These are phyloP conservation scores for Psidium friedrichsthalianum DNA, from an alignment of 345 rosid genomes.

Conservation along the genomic window DNA sequence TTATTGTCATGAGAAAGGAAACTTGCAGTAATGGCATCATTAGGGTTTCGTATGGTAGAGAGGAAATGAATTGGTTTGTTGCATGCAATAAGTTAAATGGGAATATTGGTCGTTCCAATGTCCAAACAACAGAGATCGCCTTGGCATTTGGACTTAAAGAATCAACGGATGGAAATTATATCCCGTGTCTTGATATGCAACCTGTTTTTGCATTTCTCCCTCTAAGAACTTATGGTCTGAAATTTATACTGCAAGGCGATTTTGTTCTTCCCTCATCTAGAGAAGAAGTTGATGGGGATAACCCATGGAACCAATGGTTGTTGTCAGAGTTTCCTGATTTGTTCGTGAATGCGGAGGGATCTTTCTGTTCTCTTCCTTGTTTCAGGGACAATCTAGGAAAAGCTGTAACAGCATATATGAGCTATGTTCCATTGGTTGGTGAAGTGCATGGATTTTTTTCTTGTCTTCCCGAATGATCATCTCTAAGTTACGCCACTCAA, in stretches of 20 bases:
- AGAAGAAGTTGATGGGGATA: slow-evolving; percentile 91
- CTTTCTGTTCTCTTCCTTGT: slow-evolving; percentile 76
- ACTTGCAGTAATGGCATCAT: slow-evolving; percentile 51
- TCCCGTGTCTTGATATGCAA: slow-evolving; percentile 51
- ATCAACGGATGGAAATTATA: slow-evolving; percentile 42
- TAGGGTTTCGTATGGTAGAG: slow-evolving; percentile 63
- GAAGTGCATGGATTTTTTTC: slow-evolving; percentile 95
- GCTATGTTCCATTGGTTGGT: slow-evolving; percentile 79
- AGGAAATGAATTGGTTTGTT: slow-evolving; percentile 83
- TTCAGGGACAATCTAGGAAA: slow-evolving; percentile 57
- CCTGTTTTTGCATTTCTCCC: slow-evolving; percentile 97
- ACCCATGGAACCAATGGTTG: slow-evolving; percentile 95
- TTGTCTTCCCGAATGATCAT: slow-evolving; percentile 52
- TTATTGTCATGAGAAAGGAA: slow-evolving; percentile 69
- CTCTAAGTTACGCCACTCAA: slow-evolving; percentile 45
- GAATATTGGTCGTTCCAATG: slow-evolving; percentile 35
- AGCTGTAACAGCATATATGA: slow-evolving; percentile 77
- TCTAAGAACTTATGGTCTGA: slow-evolving; percentile 82
- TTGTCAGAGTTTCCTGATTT: slow-evolving; percentile 67
- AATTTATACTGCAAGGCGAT: slow-evolving; percentile 93
- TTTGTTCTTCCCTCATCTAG: slow-evolving; percentile 95
- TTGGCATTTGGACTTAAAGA: slow-evolving; percentile 76
- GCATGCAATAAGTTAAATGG: slow-evolving; percentile 62
- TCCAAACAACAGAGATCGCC: slow-evolving; percentile 68
- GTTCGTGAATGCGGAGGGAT: slow-evolving; percentile 56